phyloP scores from a whole-genome alignment of 495 filamentous ascomycete genomes.

The Aspergillus saccharolyticus region DNA sequence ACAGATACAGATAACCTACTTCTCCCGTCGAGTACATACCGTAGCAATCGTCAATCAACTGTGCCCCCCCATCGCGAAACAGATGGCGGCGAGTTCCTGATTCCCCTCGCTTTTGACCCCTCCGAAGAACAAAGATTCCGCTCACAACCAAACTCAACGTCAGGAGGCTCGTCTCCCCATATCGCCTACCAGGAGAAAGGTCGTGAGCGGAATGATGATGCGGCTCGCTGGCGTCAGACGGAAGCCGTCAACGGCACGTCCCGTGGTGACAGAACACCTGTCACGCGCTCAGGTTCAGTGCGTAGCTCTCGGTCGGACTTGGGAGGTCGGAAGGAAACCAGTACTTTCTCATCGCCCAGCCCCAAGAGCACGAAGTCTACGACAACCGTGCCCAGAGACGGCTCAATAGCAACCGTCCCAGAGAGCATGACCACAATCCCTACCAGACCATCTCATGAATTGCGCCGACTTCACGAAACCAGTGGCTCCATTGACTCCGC shows the following conservation, averaged over 20 bases:
- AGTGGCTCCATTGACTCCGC: constrained; percentile 32
- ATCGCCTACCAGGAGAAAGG: constrained; percentile 89
- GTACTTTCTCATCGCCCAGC: constrained; percentile 33
- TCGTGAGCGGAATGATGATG: constrained; percentile 49
- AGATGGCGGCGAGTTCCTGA: constrained; percentile 71
- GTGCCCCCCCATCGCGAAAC: constrained; percentile 53
- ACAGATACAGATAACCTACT: constrained; percentile 49
- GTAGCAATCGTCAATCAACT: constrained; percentile 68
- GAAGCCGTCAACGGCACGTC: constrained; percentile 47
- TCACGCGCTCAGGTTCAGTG: constrained; percentile 50
- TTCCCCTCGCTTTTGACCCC: constrained; percentile 86
- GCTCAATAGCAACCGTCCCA: constrained; percentile 13
- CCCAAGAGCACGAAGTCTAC: constrained; percentile 30
- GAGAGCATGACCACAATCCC: constrained; percentile 27
- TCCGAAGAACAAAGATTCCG: constrained; percentile 58
- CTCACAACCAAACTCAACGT: constrained; percentile 12
- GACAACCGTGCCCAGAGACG: constrained; percentile 24
- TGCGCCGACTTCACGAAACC: constrained; percentile 36
- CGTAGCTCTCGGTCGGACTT: constrained; percentile 60
- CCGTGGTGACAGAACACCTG: constrained; percentile 48
- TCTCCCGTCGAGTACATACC: constrained; percentile 71
- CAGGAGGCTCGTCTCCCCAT: constrained; percentile 61
- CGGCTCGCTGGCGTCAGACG: constrained; percentile 40
- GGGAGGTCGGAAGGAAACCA: constrained; percentile 23
- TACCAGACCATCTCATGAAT: constrained; percentile 35